Base-by-base conservation (phyloP, 2,329 filamentous ascomycete genomes). In the Truncatella angustata region DNA sequence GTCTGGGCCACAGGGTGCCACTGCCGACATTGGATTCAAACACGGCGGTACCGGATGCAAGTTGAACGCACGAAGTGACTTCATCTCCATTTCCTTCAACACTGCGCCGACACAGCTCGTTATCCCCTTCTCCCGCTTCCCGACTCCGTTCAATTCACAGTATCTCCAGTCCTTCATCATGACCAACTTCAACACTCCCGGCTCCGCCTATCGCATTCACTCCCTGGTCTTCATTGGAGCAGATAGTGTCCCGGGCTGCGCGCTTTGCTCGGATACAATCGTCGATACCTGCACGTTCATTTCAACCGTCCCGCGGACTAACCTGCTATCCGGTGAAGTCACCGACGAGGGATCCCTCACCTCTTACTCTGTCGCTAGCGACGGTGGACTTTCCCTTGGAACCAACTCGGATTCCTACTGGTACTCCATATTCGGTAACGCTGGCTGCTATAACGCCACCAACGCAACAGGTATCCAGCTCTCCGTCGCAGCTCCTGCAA, bases 101-200 rank as follows among this genome's bases (percentile, higher is more conserved):
- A 39, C 36, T 12, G 36, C 36, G 18, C 36, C 36, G 36, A 39
- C 36, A 20, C 36, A 39, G 36, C 36, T 39, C 36, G 16, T n/a
- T 39, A 39, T 39, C 12, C 36, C 36, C 18, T 39, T 39, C 36
- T 39, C 36, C 36, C 36, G 36, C 18, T 39, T 39, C 36, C 36
- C 36, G 16, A 12, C 36, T n/a, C 36, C 36, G n/a, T 39, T 39
- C 36, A 39, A 39, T 16, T 6, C 36, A 16, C 36, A 39, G 36
- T 39, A 39, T 39, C 36, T 39, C n/a, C 36, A 39, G 36, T 39
- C 36, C 14, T 39, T 39, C 36, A 39, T 39, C 18, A 39, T 39
- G 36, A 39, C 36, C 36, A 39, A 39, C 36, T 39, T 39, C 36
- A 39, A 39, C 36, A 39, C 36, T 39, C 36, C 36, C 36, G 36